Conservation (phyloP, 1,284 basidiomycete genomes). For the Boletellus dicymbophilus region DNA sequence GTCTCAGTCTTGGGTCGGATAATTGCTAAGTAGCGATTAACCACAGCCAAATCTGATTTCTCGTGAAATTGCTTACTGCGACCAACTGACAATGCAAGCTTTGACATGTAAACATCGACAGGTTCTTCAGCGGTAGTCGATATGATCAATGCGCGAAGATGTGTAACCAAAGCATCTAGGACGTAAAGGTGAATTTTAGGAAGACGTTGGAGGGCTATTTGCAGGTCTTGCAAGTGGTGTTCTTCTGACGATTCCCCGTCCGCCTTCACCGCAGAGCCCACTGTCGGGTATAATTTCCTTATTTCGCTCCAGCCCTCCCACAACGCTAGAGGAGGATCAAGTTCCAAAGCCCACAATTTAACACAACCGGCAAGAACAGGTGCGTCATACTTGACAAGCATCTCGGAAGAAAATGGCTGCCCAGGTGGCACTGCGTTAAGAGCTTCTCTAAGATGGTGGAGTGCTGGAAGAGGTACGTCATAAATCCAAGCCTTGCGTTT, state of each 20-base stretch:
- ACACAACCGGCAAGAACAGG: conserved; percentile 83
- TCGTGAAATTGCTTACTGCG: conserved; percentile 61
- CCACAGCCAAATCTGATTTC: background rate
- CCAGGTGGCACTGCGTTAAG: conserved; percentile 75
- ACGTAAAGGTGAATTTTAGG: conserved; percentile 84
- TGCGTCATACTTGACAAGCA: conserved; percentile 78
- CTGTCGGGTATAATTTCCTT: conserved; percentile 79
- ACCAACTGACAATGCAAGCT: conserved; percentile 86
- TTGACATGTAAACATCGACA: conserved; percentile 79
- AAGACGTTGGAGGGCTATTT: conserved; percentile 67
- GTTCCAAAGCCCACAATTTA: conserved; percentile 87
- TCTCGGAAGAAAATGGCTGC: conserved; percentile 61
- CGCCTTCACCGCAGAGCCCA: conserved; percentile 54
- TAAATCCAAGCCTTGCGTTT: conserved; percentile 94
- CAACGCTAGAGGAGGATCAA: conserved; percentile 80
- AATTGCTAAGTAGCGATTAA: conserved; percentile 51
- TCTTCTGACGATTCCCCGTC: conserved; percentile 57
- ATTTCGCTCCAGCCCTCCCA: conserved; percentile 93
- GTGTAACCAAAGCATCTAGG: conserved; percentile 78
- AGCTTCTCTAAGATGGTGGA: conserved; percentile 82
- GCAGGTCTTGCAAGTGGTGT: conserved; percentile 68
- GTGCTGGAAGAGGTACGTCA: conserved; percentile 79
- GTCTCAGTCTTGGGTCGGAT: conserved; percentile 84
- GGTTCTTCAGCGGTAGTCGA: conserved; percentile 70
- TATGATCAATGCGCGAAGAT: conserved; percentile 78